phyloP scores from a whole-genome alignment of 306 rosid species.

The Casuarina cunninghamiana region DNA sequence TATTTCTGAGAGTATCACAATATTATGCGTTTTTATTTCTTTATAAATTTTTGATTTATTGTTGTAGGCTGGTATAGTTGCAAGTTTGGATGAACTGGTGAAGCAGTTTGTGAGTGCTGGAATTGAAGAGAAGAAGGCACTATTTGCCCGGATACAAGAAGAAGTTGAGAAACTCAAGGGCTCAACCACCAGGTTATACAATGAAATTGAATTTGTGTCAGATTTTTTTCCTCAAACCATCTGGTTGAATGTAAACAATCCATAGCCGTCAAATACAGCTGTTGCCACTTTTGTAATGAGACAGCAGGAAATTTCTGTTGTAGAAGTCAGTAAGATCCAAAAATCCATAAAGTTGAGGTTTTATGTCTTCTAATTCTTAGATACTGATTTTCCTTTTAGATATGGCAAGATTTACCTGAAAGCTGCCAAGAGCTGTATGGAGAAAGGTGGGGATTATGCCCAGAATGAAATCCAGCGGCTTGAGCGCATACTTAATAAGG shows the following conservation, averaged over 20 bases:
- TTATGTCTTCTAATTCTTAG: neutral
- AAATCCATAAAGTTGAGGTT: conserved; percentile 11
- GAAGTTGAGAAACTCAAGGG: conserved; percentile 76
- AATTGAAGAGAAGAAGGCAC: conserved; percentile 55
- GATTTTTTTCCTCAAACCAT: conserved; percentile 15
- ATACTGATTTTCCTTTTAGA: conserved; percentile 33
- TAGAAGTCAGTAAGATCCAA: neutral
- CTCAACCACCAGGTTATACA: conserved; percentile 62
- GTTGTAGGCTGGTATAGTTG: conserved; percentile 74
- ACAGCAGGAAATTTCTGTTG: conserved; percentile 12
- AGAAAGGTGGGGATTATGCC: conserved; percentile 72
- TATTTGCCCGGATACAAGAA: conserved; percentile 60
- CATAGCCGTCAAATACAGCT: neutral
- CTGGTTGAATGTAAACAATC: conserved; percentile 2
- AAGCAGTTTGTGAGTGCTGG: conserved; percentile 64
- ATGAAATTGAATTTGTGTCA: conserved; percentile 11
- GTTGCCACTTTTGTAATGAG: neutral
- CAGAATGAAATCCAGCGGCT: conserved; percentile 76
- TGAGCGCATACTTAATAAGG: conserved; percentile 79
- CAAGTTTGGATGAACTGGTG: conserved; percentile 56
- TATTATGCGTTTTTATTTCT: conserved; percentile 7
- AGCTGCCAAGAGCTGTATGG: conserved; percentile 64
- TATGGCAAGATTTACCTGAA: conserved; percentile 70
- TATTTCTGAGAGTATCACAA: neutral
- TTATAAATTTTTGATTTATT: conserved; percentile 16